Conservation (phyloP, 31 red algal genomes). For the Endocladia muricata region DNA sequence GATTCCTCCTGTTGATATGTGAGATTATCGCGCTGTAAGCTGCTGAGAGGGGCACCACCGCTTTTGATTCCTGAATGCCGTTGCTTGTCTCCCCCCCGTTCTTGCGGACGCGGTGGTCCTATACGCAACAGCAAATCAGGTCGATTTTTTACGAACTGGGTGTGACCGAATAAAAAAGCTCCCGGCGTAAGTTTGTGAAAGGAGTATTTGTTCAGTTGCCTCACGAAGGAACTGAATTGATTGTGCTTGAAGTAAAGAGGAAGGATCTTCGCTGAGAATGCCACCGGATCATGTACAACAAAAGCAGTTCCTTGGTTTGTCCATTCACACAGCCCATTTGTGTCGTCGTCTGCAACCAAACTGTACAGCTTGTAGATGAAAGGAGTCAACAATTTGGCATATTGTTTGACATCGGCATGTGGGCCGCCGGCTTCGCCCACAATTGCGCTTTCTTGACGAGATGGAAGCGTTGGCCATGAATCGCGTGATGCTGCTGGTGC, state of each 20-base stretch:
- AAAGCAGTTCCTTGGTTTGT: slow-evolving; percentile 27
- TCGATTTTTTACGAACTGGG: slow-evolving; percentile 29
- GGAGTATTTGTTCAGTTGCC: slow-evolving; percentile 71
- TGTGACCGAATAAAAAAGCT: slow-evolving; percentile 36
- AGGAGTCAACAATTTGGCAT: slow-evolving; percentile 33
- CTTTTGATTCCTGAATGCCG: background rate
- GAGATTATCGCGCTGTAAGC: background rate
- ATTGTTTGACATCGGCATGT: slow-evolving; percentile 14
- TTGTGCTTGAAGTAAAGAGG: slow-evolving; percentile 71
- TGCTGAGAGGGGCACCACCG: slow-evolving; percentile 17
- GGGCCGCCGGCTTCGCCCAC: too few relatives aligned
- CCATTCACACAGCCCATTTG: slow-evolving; percentile 40
- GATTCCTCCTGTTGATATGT: too few relatives aligned
- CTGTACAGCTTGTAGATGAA: slow-evolving; percentile 65
- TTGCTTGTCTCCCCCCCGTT: background rate
- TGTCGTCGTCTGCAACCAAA: slow-evolving; percentile 33
- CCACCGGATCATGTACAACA: slow-evolving; percentile 33
- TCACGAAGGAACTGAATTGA: slow-evolving; percentile 60
- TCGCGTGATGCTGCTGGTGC: too few relatives aligned
- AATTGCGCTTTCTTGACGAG: too few relatives aligned
- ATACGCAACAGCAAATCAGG: slow-evolving; percentile 24
- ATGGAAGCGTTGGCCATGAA: too few relatives aligned
- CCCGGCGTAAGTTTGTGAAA: slow-evolving; percentile 60
- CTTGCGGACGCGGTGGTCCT: slow-evolving; percentile 28
- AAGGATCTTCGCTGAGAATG: slow-evolving; percentile 41